phyloP scores from a whole-genome alignment of 345 rosid genomes.

The Brassica juncea region DNA sequence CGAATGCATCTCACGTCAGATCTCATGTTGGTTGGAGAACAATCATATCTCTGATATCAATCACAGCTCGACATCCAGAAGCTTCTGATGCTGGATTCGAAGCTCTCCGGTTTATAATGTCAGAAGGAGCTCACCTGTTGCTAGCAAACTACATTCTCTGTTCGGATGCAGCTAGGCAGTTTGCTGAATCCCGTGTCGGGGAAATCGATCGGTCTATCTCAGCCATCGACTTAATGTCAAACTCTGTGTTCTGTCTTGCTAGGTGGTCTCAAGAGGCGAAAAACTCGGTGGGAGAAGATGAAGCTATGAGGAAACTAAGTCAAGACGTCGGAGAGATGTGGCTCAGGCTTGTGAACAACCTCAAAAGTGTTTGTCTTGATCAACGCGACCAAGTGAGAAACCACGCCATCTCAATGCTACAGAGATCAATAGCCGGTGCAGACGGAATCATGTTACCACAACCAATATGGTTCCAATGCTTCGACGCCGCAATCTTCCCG shows the following conservation, averaged over 20 bases:
- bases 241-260: conserved; percentile 63
- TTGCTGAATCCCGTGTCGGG: conserved; percentile 73
- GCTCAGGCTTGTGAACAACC: conserved; percentile 63
- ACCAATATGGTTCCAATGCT: conserved; percentile 67
- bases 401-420: conserved; percentile 60
- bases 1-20: conserved; percentile 69
- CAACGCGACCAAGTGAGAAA: conserved; percentile 73
- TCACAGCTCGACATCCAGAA: conserved; percentile 79
- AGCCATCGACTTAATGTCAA: conserved; percentile 67
- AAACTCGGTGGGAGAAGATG: conserved; percentile 48
- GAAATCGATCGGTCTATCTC: conserved; percentile 55
- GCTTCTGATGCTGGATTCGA: conserved; percentile 74
- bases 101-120: conserved; percentile 62
- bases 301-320: conserved; percentile 47
- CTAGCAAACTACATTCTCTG: conserved; percentile 69
- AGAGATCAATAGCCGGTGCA: conserved; percentile 50
- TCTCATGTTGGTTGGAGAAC: conserved; percentile 69
- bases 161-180: conserved; percentile 76
- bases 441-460: conserved; percentile 54
- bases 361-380: conserved; percentile 60
- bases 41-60: conserved; percentile 63
- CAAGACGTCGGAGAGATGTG: conserved; percentile 79
- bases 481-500: conserved; percentile 57
- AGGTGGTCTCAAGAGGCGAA: conserved; percentile 69
- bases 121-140: conserved; percentile 59